These are phyloP conservation scores for Microcera coccophila DNA, from an alignment of 2,329 filamentous ascomycete genomes.

Conservation along the genomic window DNA sequence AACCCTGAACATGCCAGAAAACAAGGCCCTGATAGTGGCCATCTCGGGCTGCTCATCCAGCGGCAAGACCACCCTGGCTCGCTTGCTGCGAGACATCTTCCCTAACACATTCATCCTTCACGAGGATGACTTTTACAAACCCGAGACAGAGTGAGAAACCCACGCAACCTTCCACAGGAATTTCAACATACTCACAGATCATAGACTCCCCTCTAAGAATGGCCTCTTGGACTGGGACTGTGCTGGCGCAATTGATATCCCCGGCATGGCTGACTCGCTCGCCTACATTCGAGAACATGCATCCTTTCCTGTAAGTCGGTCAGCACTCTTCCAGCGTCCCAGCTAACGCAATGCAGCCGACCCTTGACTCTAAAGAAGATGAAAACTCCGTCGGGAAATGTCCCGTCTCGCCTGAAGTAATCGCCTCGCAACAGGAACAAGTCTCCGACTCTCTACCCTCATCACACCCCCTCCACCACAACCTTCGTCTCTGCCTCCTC, in stretches of 20 bases:
- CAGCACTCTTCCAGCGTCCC: not conserved
- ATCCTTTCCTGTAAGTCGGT: slow-evolving; percentile 53
- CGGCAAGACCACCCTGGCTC: slow-evolving; percentile 90
- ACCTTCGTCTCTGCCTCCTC: slow-evolving; percentile 61
- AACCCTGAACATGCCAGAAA: slow-evolving; percentile 33
- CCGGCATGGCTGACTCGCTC: slow-evolving; percentile 63
- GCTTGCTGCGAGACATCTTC: slow-evolving; percentile 79
- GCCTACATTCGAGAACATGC: slow-evolving; percentile 67
- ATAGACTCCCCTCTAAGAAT: slow-evolving; percentile 50
- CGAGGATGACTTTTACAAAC: slow-evolving; percentile 91
- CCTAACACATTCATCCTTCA: slow-evolving; percentile 78
- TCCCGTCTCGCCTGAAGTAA: slow-evolving; percentile 47
- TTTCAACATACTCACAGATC: not conserved
- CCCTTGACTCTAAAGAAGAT: slow-evolving; percentile 47
- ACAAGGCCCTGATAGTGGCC: slow-evolving; percentile 63
- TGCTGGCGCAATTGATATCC: slow-evolving; percentile 69
- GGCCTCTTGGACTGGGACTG: slow-evolving; percentile 90
- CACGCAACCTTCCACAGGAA: not conserved
- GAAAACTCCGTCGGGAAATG: slow-evolving; percentile 56
- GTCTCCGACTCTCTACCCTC: slow-evolving; percentile 47
- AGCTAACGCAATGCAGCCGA: slow-evolving; percentile 20
- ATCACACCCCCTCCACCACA: slow-evolving; percentile 34
- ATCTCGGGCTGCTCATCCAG: slow-evolving; percentile 89
- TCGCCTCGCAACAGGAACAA: slow-evolving; percentile 44
- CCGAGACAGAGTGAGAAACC: slow-evolving; percentile 64